Evolutionary conservation across 2,329 filamentous ascomycete species (phyloP).

Genomic region (Pseudocercospora fuligena): DNA sequence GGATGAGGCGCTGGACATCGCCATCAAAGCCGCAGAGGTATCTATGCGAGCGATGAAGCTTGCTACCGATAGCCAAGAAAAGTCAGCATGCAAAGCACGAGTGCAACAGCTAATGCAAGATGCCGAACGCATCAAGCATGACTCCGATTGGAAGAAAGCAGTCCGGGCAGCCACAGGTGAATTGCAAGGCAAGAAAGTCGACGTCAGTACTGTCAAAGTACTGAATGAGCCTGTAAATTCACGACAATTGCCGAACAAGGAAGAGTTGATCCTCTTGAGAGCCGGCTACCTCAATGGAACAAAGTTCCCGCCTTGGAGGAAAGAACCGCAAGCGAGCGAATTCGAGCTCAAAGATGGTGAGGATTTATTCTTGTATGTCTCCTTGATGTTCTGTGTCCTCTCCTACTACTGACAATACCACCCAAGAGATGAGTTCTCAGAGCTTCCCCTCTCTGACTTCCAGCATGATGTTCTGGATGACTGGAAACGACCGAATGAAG

Average conservation of each 20-base stretch:
- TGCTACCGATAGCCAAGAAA: slow-evolving; percentile 66
- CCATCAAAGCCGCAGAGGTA: slow-evolving; percentile 77
- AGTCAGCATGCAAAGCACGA: slow-evolving; percentile 69
- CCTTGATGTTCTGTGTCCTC: slow-evolving; percentile 13
- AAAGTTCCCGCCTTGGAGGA: slow-evolving; percentile 84
- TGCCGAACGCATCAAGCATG: slow-evolving; percentile 75
- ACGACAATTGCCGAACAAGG: slow-evolving; percentile 69
- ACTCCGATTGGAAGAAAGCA: slow-evolving; percentile 35
- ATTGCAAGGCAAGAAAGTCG: slow-evolving; percentile 7
- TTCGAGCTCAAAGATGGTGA: slow-evolving; percentile 63
- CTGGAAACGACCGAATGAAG: slow-evolving; percentile 78
- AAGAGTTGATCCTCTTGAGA: slow-evolving; percentile 76
- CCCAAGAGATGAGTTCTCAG: slow-evolving; percentile 63
- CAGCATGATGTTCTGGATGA: slow-evolving; percentile 78
- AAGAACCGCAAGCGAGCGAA: slow-evolving; percentile 61
- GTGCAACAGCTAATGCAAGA: slow-evolving; percentile 68
- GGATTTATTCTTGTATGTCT: slow-evolving; percentile 66
- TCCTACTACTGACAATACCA: slow-evolving; percentile 23
- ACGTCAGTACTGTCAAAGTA: slow-evolving; percentile 36
- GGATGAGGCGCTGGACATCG: slow-evolving; percentile 71
- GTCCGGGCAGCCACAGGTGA: slow-evolving; percentile 7
- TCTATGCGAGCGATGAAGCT: slow-evolving; percentile 77
- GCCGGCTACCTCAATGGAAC: slow-evolving; percentile 81
- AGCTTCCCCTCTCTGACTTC: slow-evolving; percentile 72
- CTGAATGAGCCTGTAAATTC: slow-evolving; percentile 59